A percentile compares a stretch with the other conserved stretches of the same genome.
These are phyloP conservation scores for Corylus heterophylla DNA, from an alignment of 306 rosid genomes.

Conservation along the genomic window DNA sequence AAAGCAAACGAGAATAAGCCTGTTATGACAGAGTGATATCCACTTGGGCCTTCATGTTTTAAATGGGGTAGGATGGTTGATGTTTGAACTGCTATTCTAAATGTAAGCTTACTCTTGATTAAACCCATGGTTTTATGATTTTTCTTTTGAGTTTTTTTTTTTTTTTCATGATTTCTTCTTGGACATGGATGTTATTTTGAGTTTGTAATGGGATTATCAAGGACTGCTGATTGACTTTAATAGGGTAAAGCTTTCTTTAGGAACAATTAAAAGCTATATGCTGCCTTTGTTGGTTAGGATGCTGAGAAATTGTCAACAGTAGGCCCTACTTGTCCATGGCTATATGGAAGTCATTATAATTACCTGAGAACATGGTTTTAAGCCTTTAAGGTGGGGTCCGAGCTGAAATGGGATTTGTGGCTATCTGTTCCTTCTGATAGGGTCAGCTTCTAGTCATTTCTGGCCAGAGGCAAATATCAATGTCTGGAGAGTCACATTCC, in stretches of 20 bases:
- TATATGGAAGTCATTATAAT: background rate
- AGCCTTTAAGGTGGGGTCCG: background rate
- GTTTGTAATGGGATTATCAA: background rate
- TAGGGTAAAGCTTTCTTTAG: background rate
- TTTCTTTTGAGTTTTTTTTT: background rate
- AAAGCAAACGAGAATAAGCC: slow-evolving; percentile 97
- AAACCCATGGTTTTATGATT: slow-evolving; percentile 1
- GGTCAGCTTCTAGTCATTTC: background rate
- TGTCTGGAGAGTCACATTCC: background rate
- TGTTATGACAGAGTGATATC: slow-evolving; percentile 80
- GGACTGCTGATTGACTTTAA: background rate
- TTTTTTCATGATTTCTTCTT: slow-evolving; percentile 14
- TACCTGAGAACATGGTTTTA: background rate
- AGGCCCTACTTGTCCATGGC: background rate
- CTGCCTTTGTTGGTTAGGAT: background rate
- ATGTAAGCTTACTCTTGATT: slow-evolving; percentile 2
- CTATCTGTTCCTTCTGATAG: too few relatives aligned
- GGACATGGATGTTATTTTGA: background rate
- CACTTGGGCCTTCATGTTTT: slow-evolving; percentile 11
- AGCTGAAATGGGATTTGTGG: too few relatives aligned
- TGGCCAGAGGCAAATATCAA: background rate
- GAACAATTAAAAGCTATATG: background rate
- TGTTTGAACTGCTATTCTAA: background rate
- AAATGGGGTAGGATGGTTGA: slow-evolving; percentile 21
- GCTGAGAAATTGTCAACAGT: slow-evolving; percentile 1